These are phyloP conservation scores for Cryptococcus hybrid DNA, from an alignment of 1,284 basidiomycete genomes.

Conservation along the genomic window DNA sequence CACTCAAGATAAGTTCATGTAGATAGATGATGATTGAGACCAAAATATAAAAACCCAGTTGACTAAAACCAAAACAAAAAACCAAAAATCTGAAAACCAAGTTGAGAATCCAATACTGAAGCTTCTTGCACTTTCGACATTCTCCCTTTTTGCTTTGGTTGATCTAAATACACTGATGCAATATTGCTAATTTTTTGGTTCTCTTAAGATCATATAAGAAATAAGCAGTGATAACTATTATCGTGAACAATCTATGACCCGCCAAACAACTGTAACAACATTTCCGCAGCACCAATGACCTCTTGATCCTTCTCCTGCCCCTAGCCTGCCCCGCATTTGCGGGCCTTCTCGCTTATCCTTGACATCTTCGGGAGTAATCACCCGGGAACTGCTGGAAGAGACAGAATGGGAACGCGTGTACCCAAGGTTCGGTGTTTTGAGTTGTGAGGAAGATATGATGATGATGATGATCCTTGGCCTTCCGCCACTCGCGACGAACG, in stretches of 20 bases:
- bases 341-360: neutral
- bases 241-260: neutral
- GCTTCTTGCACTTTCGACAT: too few relatives aligned
- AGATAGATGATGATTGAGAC: too few relatives aligned
- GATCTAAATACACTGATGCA: too few relatives aligned
- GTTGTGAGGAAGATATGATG: neutral
- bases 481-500: neutral
- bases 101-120: too few relatives aligned
- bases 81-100: too few relatives aligned
- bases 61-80: too few relatives aligned
- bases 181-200: too few relatives aligned
- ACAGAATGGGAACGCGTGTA: conserved; percentile 11
- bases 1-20: too few relatives aligned
- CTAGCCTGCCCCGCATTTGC: neutral
- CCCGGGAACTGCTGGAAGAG: conserved; percentile 7
- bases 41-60: too few relatives aligned
- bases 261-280: conserved; percentile 14
- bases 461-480: neutral
- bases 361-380: conserved; percentile 13
- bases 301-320: conserved; percentile 8
- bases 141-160: too few relatives aligned
- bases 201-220: too few relatives aligned
- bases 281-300: conserved; percentile 14
- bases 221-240: too few relatives aligned
- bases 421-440: neutral